Percentiles rank a stretch among this genome's conserved stretches.
Conservation (phyloP, 148 eudicot species). For the Persicaria maculosa region DNA sequence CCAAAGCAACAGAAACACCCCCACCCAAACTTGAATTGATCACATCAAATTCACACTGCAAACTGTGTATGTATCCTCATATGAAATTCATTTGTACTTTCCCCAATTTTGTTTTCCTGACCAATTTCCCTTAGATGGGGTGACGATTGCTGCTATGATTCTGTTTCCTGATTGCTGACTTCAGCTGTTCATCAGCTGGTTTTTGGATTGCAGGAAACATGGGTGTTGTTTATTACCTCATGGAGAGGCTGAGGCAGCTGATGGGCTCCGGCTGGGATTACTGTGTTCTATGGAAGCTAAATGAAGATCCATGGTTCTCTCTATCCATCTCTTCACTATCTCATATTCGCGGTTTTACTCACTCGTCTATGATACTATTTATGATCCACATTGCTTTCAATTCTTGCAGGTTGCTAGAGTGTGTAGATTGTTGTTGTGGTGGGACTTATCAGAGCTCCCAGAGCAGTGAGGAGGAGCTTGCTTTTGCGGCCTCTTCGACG, state of each 20-base stretch:
- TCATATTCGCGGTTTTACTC: neutral
- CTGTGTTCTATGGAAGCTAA: slow-evolving; percentile 71
- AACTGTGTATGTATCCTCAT: neutral
- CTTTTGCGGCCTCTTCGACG: neutral
- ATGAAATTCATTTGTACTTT: neutral
- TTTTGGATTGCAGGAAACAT: slow-evolving; percentile 26
- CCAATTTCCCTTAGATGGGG: neutral
- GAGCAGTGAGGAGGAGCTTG: slow-evolving; percentile 17
- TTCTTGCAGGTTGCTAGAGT: slow-evolving; percentile 56
- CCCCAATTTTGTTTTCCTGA: neutral
- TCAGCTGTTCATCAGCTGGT: neutral
- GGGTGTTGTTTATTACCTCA: slow-evolving; percentile 31
- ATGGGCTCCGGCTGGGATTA: slow-evolving; percentile 78
- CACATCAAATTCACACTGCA: neutral
- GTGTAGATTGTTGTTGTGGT: slow-evolving; percentile 69
- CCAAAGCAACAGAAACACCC: slow-evolving; percentile 31
- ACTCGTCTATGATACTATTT: neutral
- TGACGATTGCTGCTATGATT: neutral
- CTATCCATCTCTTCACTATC: neutral
- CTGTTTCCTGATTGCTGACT: neutral
- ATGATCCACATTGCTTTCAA: neutral
- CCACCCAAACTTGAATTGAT: neutral
- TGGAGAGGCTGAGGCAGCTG: slow-evolving; percentile 60
- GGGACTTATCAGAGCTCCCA: slow-evolving; percentile 33
- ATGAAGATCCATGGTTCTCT: slow-evolving; percentile 72